These are phyloP conservation scores for Cladosporium sp. DNA, from an alignment of 2,329 filamentous ascomycete species.

Conservation along the genomic window DNA sequence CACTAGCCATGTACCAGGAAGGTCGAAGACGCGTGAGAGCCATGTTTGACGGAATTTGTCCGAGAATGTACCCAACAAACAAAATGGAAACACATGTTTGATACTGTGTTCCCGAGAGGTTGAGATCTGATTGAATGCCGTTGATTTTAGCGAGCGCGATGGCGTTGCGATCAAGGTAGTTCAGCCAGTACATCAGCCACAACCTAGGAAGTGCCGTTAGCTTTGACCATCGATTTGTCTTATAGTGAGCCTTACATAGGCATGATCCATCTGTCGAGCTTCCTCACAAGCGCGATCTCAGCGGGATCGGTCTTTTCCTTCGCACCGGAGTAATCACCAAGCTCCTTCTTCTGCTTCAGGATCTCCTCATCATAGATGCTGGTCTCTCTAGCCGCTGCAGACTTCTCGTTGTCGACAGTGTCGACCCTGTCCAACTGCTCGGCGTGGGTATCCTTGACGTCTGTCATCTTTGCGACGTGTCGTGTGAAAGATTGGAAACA, in stretches of 20 bases:
- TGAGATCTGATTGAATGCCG: slow-evolving; percentile 43
- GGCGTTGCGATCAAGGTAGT: slow-evolving; percentile 18
- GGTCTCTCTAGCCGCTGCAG: slow-evolving; percentile 1
- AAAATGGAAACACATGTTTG: slow-evolving; percentile 42
- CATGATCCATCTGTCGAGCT: slow-evolving; percentile 29
- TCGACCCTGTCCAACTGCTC: slow-evolving; percentile 3
- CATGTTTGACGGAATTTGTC: slow-evolving; percentile 35
- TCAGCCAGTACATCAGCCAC: slow-evolving; percentile 18
- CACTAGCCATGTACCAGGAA: slow-evolving; percentile 27
- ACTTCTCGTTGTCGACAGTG: slow-evolving; percentile 2
- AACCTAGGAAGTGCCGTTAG: neutral
- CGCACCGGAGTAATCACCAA: slow-evolving; percentile 29
- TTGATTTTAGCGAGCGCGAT: slow-evolving; percentile 29
- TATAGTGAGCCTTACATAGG: slow-evolving; percentile 19
- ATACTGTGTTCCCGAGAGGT: slow-evolving; percentile 41
- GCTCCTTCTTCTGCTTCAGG: slow-evolving; percentile 6
- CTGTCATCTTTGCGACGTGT: neutral
- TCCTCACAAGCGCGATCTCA: slow-evolving; percentile 29
- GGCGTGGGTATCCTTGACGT: neutral
- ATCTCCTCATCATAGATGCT: slow-evolving; percentile 10
- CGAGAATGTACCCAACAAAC: slow-evolving; percentile 37
- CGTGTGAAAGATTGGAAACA: neutral
- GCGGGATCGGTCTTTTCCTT: slow-evolving; percentile 28
- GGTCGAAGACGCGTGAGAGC: slow-evolving; percentile 34
- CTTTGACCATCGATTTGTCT: neutral